Evolutionary conservation across 2,329 filamentous ascomycete genomes (phyloP).

Genomic region (Aspergillus pseudoviridinutans): DNA sequence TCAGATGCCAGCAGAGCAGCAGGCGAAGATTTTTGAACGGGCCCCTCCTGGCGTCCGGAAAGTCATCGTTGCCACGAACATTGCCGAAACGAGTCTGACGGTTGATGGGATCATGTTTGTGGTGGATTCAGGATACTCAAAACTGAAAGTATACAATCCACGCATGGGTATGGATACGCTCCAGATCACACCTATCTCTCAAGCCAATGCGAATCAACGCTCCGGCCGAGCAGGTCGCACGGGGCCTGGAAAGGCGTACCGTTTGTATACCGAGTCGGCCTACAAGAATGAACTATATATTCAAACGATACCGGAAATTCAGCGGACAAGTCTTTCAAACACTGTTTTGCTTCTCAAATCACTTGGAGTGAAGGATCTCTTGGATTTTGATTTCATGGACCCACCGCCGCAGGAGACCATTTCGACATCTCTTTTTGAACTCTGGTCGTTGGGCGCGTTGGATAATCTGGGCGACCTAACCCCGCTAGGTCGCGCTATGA

Average conservation of each 20-base stretch:
- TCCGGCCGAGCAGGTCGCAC: slow-evolving; percentile 92
- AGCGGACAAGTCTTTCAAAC: slow-evolving; percentile 91
- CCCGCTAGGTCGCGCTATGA: slow-evolving; percentile 84
- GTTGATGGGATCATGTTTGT: slow-evolving; percentile 99
- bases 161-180: slow-evolving; percentile 99
- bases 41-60: slow-evolving; percentile 88
- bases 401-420: slow-evolving; percentile 97
- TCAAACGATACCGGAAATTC: slow-evolving; percentile 95
- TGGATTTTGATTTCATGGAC: slow-evolving; percentile 99
- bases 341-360: slow-evolving; percentile 93
- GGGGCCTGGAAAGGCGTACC: slow-evolving; percentile 90
- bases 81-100: slow-evolving; percentile 95
- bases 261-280: slow-evolving; percentile 88
- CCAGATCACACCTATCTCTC: slow-evolving; percentile 95
- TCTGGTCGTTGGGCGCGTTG: slow-evolving; percentile 91
- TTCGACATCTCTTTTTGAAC: slow-evolving; percentile 91
- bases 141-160: slow-evolving; percentile 97
- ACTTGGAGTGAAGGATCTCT: slow-evolving; percentile 83
- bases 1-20: slow-evolving; percentile 97
- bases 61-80: slow-evolving; percentile 97
- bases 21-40: slow-evolving; percentile 95
- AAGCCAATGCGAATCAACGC: slow-evolving; percentile 90
- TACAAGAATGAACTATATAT: slow-evolving; percentile 96
- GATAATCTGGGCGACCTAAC: slow-evolving; percentile 94
- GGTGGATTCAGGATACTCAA: slow-evolving; percentile 92